Evolutionary conservation across 2,329 filamentous ascomycete species (phyloP), one percentile per base, ranked within the genome.

Genomic region (Thielaviopsis populi): DNA sequence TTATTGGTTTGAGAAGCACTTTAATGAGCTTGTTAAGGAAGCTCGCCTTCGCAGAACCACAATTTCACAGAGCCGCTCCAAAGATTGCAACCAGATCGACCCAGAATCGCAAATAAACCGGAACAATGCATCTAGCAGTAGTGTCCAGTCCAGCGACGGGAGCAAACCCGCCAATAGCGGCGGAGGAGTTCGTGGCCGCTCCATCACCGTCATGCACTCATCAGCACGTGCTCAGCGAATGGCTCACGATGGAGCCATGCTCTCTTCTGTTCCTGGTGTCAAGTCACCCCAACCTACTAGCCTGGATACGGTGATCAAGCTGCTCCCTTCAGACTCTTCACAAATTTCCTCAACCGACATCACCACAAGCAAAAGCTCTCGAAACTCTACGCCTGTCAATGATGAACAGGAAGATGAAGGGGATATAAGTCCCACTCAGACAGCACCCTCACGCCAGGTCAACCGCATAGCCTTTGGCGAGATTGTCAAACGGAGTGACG

Each of bases 1-100:
- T 1, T 96, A 96, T 75, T 99, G 92, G 92, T 99, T 99, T 72
- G 91, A 99, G 74, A 96, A 95, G 74, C 84, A 91, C 7, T 97
- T 99, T 72, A 88, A 95, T 71, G 81, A 88, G 69, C 82, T 96
- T 68, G 91, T 88, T 15, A 80, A 80, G 41, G 88, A 95, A 69
- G 85, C 88, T 1, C 83, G 84, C 63, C 78, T 76, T 53, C 77
- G 85, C 62, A 83, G 91, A 63, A 79, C 80, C 63, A 87, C 81
- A 42, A 74, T 86, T n/a, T 76, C 88, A 71, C 74, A 83, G 75
- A 75, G 86, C 71, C 58, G 65, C 19, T 41, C 58, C 30, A 66
- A 66, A 53, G 65, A 66, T 37, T 48, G 42, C 56, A 75, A 78
- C 65, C 70, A 75, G 1, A 33, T 33, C 33, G 73, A 71, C 42